Evolutionary conservation across 1,139 yeast genomes (phyloP).

Genomic region (Geotrichum citri-aurantii): DNA sequence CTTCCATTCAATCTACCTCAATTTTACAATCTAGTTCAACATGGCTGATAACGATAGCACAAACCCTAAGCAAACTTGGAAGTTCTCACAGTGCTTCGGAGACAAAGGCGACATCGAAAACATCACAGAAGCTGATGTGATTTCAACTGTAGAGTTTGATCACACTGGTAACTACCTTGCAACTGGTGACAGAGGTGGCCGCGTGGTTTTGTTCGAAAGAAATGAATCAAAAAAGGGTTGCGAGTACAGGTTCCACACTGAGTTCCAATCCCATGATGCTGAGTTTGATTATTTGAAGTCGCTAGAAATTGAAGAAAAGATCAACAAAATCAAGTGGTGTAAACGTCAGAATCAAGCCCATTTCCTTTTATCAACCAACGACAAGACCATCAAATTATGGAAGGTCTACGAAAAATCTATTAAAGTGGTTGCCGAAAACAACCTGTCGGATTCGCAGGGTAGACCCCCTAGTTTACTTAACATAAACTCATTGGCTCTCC

Average conservation of each 20-base stretch:
- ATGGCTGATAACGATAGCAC: slow-evolving; percentile 28
- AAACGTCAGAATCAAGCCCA: slow-evolving; percentile 82
- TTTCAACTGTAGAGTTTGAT: slow-evolving; percentile 95
- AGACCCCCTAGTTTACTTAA: slow-evolving; percentile 29
- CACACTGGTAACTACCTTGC: slow-evolving; percentile 92
- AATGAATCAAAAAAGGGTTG: slow-evolving; percentile 76
- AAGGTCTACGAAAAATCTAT: slow-evolving; percentile 88
- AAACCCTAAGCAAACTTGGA: slow-evolving; percentile 36
- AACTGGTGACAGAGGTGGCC: slow-evolving; percentile 97
- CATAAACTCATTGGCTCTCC: slow-evolving; percentile 54
- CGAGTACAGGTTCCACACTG: slow-evolving; percentile 93
- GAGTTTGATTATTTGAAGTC: slow-evolving; percentile 96
- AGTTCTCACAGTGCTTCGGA: slow-evolving; percentile 70
- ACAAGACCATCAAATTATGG: slow-evolving; percentile 97
- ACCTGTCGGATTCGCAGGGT: slow-evolving; percentile 47
- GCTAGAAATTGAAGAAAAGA: slow-evolving; percentile 94
- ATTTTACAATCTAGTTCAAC: background rate
- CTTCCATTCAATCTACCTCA: background rate
- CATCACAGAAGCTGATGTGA: slow-evolving; percentile 96
- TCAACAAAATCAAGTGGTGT: slow-evolving; percentile 96
- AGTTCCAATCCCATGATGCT: slow-evolving; percentile 97
- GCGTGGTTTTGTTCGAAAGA: slow-evolving; percentile 93
- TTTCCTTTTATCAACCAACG: slow-evolving; percentile 85
- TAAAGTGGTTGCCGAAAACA: slow-evolving; percentile 87
- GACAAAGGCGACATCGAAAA: slow-evolving; percentile 96